A percentile compares a stretch with the other conserved stretches of the same genome.
Evolutionary conservation across 108 stramenopile genomes (phyloP).

Genomic region (Aureococcus anophagefferens): DNA sequence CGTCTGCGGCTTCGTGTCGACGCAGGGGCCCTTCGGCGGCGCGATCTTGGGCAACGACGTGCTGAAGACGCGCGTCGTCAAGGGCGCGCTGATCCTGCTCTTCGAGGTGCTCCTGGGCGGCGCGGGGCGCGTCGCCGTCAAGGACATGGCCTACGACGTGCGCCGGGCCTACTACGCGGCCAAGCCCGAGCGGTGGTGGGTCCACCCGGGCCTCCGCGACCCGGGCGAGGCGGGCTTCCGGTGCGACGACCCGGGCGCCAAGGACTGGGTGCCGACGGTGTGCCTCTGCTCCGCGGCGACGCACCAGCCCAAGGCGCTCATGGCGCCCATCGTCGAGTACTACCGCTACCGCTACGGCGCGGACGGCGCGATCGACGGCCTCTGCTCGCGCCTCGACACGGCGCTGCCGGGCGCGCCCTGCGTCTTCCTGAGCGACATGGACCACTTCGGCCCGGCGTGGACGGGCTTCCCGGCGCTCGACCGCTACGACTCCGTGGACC

Average conservation of each 20-base stretch:
- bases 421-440: background rate
- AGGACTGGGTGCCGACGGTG: background rate
- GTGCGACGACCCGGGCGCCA: too few relatives aligned
- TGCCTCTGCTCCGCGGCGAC: background rate
- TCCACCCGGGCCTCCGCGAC: too few relatives aligned
- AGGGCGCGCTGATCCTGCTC: background rate
- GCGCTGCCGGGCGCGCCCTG: background rate
- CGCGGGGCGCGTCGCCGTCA: background rate
- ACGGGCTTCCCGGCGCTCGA: background rate
- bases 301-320: background rate
- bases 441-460: conserved; percentile 2
- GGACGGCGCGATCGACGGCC: background rate
- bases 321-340: background rate
- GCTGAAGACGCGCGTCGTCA: background rate
- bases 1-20: background rate
- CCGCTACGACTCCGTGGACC: background rate
- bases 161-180: background rate
- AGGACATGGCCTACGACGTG: background rate
- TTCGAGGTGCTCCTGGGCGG: background rate
- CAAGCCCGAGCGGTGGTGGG: background rate
- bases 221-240: too few relatives aligned
- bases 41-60: background rate
- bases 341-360: background rate
- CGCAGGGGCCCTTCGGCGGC: background rate
- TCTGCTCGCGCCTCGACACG: background rate